phyloP scores from a whole-genome alignment of 352 stramenopile genomes.

The Phytophthora niederhauseri region DNA sequence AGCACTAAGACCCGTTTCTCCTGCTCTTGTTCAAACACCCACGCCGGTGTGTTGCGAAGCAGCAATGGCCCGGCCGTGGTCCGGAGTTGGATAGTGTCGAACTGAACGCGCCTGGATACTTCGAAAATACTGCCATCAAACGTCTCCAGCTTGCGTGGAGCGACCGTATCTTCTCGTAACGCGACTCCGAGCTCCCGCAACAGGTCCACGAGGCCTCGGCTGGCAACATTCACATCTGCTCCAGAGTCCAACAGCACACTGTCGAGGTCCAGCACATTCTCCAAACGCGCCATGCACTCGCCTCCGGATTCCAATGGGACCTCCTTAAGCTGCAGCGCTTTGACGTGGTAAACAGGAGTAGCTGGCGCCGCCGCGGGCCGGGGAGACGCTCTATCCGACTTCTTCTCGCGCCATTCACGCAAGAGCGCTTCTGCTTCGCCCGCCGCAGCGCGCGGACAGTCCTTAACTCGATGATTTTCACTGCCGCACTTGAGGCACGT shows the following conservation, averaged over 20 bases:
- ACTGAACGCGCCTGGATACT: neutral
- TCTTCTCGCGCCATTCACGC: neutral
- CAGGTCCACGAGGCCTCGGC: neutral
- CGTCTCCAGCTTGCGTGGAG: neutral
- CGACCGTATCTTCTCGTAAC: neutral
- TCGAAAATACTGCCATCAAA: neutral
- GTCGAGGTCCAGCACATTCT: neutral
- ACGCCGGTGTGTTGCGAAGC: neutral
- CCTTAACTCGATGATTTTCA: neutral
- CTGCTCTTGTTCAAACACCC: neutral
- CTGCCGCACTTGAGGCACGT: neutral
- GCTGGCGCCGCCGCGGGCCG: neutral
- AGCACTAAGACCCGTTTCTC: neutral
- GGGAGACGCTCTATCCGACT: neutral
- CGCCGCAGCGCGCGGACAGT: neutral
- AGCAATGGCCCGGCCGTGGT: neutral
- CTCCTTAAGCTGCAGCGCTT: neutral
- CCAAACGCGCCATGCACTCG: neutral
- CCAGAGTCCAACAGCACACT: neutral
- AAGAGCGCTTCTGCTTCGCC: neutral
- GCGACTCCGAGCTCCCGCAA: neutral
- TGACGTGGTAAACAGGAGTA: neutral
- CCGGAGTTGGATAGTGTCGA: neutral
- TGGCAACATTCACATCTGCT: neutral
- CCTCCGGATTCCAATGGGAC: neutral